Evolutionary conservation across 345 rosid genomes (phyloP), one percentile per base, ranked within the genome.

Genomic region (Lepidium sativum): DNA sequence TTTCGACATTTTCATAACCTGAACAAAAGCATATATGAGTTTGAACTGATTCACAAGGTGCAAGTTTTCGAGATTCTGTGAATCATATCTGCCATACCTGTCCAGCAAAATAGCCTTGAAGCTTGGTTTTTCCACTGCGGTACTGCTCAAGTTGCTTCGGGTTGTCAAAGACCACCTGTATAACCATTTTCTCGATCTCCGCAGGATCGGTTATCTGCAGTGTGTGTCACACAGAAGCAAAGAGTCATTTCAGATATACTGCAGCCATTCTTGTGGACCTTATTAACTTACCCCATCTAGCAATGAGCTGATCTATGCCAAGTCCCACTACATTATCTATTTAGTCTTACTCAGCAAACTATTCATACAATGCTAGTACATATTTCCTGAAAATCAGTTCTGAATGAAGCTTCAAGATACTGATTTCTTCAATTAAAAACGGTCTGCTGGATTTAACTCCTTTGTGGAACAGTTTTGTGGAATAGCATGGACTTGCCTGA

Each of bases 1-100:
- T 75, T 86, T 84, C 2, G 98, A 89, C 66, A 72, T 67, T 81
- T 92, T 92, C 97, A 92, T 92, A 43, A 89, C 85, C 98, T 92
- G 80, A 72, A 77, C 58, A 63, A 54, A 35, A 50, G 25, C 14
- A 55, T 7, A 8, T 12, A 33, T 21, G 34, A 72, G 32, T 41
- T 72, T 53, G 6, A 65, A 65, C 18, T 39, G 10, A 25, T 40
- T 16, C 41, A 27, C 6, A 0, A 35, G 23, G 15, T 54, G 31
- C 45, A 48, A 47, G 18, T 18, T 40, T 43, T 17, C 51, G 18
- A 29, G 9, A 10, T n/a, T 34, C 41, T 13, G 38, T 1, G 3
- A 38, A 56, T 42, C 3, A 11, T 39, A 27, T 17, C 32, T 59
- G 53, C 27, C 17, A 50, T 82, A 89, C 97, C 94, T 87, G 94